Evolutionary conservation across 192 early-diverging fungal species (phyloP).

Genomic region (Entomortierella lignicola): DNA sequence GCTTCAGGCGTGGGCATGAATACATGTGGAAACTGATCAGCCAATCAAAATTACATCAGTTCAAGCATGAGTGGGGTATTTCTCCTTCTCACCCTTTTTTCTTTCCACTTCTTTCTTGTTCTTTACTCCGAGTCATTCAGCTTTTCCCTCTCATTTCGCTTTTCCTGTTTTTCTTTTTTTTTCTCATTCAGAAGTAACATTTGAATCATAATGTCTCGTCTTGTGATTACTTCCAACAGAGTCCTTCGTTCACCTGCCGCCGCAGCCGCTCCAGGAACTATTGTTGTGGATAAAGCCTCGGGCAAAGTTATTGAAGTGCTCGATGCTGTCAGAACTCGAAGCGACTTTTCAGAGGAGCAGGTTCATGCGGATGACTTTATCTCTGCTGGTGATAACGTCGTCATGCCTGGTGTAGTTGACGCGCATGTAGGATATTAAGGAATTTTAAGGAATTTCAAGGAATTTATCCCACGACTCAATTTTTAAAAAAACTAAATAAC

Average conservation of each 20-base stretch:
- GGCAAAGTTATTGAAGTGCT: constrained; percentile 67
- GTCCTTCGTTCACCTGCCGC: constrained; percentile 56
- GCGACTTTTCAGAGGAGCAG: constrained; percentile 50
- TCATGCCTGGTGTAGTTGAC: constrained; percentile 83
- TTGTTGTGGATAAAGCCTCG: constrained; percentile 62
- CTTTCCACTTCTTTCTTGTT: constrained; percentile 12
- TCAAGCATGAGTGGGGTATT: neutral
- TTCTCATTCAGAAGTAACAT: constrained; percentile 6
- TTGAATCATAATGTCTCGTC: constrained; percentile 13
- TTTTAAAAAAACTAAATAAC: too few species aligned
- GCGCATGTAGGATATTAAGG: constrained; percentile 61
- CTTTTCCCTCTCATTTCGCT: neutral
- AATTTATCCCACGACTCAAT: neutral
- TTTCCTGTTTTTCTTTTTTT: neutral
- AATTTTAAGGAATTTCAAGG: neutral
- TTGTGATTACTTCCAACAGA: constrained; percentile 44
- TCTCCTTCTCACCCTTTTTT: neutral
- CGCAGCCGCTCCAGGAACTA: constrained; percentile 63
- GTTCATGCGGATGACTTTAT: constrained; percentile 56
- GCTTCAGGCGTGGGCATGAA: neutral
- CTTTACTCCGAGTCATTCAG: too few species aligned
- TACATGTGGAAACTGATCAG: neutral
- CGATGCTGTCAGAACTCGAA: constrained; percentile 23
- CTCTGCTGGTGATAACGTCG: constrained; percentile 65
- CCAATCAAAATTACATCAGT: constrained; percentile 2